Conservation (phyloP, 2,329 filamentous ascomycete genomes). For the Penicillium aurantiogriseum region DNA sequence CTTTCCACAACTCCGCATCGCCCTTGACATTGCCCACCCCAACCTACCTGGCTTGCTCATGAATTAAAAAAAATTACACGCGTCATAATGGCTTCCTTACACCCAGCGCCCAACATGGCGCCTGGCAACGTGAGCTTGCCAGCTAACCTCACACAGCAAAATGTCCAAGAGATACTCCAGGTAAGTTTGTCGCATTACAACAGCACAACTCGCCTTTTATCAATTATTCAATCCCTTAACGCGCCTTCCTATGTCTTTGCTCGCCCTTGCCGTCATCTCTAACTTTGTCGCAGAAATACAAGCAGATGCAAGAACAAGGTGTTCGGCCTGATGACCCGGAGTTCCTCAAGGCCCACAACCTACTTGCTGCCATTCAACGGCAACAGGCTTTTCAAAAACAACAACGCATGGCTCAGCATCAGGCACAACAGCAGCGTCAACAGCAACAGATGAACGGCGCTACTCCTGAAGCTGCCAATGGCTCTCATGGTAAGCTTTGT, state of each 20-base stretch:
- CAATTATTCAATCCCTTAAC: background rate
- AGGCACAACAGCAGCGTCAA: constrained; percentile 36
- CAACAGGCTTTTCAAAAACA: constrained; percentile 60
- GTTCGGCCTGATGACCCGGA: constrained; percentile 82
- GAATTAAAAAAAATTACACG: constrained; percentile 30
- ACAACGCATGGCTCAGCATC: constrained; percentile 46
- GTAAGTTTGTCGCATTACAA: constrained; percentile 33
- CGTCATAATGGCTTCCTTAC: constrained; percentile 73
- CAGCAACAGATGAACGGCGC: constrained; percentile 47
- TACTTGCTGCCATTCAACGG: constrained; percentile 69
- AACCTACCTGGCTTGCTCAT: constrained; percentile 27
- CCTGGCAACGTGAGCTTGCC: constrained; percentile 63
- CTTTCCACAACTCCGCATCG: constrained; percentile 22
- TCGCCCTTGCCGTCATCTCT: constrained; percentile 26
- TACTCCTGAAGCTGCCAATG: constrained; percentile 38
- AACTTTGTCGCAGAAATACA: constrained; percentile 67
- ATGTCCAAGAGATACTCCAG: constrained; percentile 69
- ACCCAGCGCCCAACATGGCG: constrained; percentile 67
- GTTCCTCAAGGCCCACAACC: constrained; percentile 75
- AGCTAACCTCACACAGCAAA: constrained; percentile 69
- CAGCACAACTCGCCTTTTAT: background rate
- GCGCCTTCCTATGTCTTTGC: background rate
- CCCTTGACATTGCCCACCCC: constrained; percentile 19
- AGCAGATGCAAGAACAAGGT: constrained; percentile 82
- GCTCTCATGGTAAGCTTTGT: constrained; percentile 41